These are phyloP conservation scores for Neurospora terricola DNA, from an alignment of 495 filamentous ascomycete species.

Conservation along the genomic window DNA sequence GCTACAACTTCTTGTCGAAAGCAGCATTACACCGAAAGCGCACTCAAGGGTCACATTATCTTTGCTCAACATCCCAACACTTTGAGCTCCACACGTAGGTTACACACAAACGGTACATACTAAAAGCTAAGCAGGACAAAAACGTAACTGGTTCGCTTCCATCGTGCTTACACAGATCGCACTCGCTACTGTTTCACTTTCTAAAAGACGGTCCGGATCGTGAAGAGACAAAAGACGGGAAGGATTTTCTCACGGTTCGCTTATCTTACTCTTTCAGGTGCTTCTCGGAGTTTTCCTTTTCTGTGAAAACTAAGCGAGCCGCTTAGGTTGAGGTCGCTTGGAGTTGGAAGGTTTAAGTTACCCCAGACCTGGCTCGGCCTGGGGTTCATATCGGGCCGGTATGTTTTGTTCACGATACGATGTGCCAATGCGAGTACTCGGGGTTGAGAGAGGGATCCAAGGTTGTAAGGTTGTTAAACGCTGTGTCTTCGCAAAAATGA, in stretches of 20 bases:
- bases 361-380: background rate
- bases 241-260: background rate
- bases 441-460: background rate
- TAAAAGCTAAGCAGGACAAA: background rate
- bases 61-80: background rate
- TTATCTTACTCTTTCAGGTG: background rate
- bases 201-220: background rate
- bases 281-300: background rate
- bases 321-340: background rate
- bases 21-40: background rate
- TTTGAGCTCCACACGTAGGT: background rate
- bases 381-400: background rate
- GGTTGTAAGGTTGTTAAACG: background rate
- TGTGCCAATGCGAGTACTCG: background rate
- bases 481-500: background rate
- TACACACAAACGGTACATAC: background rate
- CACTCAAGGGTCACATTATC: background rate
- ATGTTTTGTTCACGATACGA: background rate
- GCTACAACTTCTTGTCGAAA: background rate
- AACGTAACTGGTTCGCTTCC: background rate
- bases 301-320: background rate
- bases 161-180: background rate
- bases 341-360: background rate
- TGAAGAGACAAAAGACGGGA: background rate
- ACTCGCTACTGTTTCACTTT: background rate